These are phyloP conservation scores for Globisporangium cylindrosporum DNA, from an alignment of 352 stramenopile species.

Conservation along the genomic window DNA sequence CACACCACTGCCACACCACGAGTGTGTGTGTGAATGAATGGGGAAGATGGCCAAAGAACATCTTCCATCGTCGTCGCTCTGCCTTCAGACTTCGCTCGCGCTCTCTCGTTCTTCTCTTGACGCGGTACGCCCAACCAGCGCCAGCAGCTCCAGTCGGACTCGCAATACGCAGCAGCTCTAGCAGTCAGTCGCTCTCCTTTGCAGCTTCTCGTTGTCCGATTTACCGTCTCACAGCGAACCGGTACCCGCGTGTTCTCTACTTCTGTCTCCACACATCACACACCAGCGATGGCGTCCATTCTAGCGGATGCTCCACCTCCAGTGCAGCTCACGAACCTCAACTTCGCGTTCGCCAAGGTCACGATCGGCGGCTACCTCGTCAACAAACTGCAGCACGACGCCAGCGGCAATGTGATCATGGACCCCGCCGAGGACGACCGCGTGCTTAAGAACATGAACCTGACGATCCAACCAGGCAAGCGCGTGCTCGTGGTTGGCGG, in stretches of 20 bases:
- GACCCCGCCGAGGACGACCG: conserved; percentile 41
- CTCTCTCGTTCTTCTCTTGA: conserved; percentile 2
- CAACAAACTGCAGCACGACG: conserved; percentile 55
- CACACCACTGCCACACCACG: neutral
- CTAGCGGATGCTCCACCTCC: conserved; percentile 15
- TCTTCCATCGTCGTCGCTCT: neutral
- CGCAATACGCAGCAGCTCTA: neutral
- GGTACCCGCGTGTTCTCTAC: neutral
- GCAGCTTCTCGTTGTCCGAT: neutral
- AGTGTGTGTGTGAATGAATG: neutral
- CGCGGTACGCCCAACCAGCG: neutral
- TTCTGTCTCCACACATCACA: neutral
- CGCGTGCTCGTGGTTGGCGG: conserved; percentile 93
- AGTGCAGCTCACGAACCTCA: conserved; percentile 55
- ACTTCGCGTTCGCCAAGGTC: conserved; percentile 78
- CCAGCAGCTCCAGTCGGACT: neutral
- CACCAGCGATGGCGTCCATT: neutral
- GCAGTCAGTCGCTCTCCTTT: too few species aligned
- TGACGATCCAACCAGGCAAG: conserved; percentile 79
- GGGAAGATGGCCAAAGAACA: conserved; percentile 8
- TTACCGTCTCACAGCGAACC: neutral
- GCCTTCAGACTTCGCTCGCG: neutral
- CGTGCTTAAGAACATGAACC: conserved; percentile 86
- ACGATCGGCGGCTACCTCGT: conserved; percentile 57
- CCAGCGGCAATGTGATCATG: conserved; percentile 5